A percentile compares a stretch with the other conserved stretches of the same genome.
These are phyloP conservation scores for Aspergillus phoenicis DNA, from an alignment of 2,329 filamentous ascomycete species.

Conservation along the genomic window DNA sequence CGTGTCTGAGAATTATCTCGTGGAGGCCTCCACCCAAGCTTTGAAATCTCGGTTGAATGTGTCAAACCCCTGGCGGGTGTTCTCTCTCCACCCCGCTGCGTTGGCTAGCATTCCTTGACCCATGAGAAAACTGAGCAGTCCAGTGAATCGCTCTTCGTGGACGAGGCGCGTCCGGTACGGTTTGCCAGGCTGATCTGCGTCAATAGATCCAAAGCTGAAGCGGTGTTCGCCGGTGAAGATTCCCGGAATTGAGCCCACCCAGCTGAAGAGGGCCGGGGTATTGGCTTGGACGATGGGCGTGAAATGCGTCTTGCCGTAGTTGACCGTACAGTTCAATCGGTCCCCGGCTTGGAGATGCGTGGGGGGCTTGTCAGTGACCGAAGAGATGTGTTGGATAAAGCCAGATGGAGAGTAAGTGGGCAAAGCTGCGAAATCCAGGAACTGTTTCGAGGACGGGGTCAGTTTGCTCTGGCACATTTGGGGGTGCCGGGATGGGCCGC, in stretches of 20 bases:
- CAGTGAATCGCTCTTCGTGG: conserved; percentile 14
- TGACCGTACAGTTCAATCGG: background rate
- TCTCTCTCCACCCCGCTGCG: background rate
- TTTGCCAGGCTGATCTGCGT: background rate
- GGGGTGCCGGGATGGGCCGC: background rate
- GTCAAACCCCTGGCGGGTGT: conserved; percentile 2
- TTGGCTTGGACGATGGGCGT: background rate
- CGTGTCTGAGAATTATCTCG: too few species aligned
- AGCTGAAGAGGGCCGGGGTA: background rate
- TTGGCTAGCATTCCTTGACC: conserved; percentile 4
- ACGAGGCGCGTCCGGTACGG: conserved; percentile 4
- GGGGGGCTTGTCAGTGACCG: background rate
- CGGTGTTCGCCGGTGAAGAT: conserved; percentile 12
- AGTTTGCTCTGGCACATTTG: background rate
- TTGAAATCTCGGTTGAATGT: conserved; percentile 13
- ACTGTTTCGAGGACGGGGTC: background rate
- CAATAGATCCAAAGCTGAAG: conserved; percentile 7
- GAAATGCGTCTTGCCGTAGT: conserved; percentile 16
- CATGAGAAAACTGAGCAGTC: conserved; percentile 11
- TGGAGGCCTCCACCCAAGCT: conserved; percentile 9
- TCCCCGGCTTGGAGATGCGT: conserved; percentile 10
- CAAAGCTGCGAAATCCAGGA: conserved; percentile 15
- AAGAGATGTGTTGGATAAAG: conserved; percentile 10
- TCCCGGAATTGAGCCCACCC: conserved; percentile 7
- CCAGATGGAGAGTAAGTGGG: conserved; percentile 9